Evolutionary conservation across 495 filamentous ascomycete species (phyloP), one percentile per base, ranked within the genome.

Genomic region (Antarctomyces pellizariae): DNA sequence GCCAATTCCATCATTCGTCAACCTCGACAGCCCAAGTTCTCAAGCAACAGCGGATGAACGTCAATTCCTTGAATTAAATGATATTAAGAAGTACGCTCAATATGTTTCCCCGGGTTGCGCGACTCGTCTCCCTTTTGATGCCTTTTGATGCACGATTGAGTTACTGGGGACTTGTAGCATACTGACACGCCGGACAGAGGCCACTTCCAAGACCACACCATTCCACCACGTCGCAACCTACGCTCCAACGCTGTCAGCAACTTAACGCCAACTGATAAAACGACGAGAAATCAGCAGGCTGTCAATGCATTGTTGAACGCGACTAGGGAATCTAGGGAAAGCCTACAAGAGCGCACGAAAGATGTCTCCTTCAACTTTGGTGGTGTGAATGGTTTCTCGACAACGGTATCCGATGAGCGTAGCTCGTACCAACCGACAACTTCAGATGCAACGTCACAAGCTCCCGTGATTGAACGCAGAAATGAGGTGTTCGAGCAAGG

Each of bases 1-100:
- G 27, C 33, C 31, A 21, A 31, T 28, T 24, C 41, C 35, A 26
- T n/a, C n/a, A n/a, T 35, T 42, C 20, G 8, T 41, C 36, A 49
- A 26, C 45, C 54, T 45, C 46, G 35, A 38, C 46, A 55, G 35
- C 48, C 49, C 25, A 45, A 45, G 40, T 39, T 45, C 37, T 52
- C 43, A 44, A 49, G 46, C 49, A 47, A 49, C 52, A 32, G 36
- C 56, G 25, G 52, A 51, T 40, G 64, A 74, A 39, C 50, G 56
- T 33, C 57, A 56, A 33, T 86, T 83, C 37, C 59, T 91, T 22
- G 62, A 76, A 32, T 62, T 60, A 33, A 71, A 68, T 49, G 72
- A 83, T 37, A 66, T 90, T 29, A 39, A 67, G 28, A 68, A 69
- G 82, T 90, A 67, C 51, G 73, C 64, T 14, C 24, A 13, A 18